Evolutionary conservation across 2,329 filamentous ascomycete genomes (phyloP).

Genomic region (Diaporthe amygdali): DNA sequence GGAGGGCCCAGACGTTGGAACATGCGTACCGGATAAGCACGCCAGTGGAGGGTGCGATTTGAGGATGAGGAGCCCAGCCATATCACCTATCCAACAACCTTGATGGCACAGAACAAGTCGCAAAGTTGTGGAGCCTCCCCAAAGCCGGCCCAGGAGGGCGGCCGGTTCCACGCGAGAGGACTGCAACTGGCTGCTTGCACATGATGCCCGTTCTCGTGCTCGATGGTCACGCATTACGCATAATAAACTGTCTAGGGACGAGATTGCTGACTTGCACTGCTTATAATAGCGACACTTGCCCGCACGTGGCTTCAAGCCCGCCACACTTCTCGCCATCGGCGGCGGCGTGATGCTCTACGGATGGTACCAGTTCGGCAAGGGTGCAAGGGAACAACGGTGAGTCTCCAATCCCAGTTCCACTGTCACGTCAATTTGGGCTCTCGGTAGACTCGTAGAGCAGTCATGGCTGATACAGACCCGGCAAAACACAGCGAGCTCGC

Average conservation of each 20-base stretch:
- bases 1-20: background rate
- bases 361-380: conserved; percentile 84
- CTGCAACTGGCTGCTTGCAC: background rate
- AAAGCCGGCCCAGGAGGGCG: background rate
- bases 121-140: background rate
- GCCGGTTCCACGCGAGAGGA: background rate
- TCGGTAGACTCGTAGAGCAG: background rate
- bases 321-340: conserved; percentile 77
- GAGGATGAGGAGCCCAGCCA: background rate
- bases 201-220: too few relatives aligned
- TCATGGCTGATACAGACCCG: conserved; percentile 8
- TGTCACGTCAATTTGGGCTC: conserved; percentile 7
- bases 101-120: background rate
- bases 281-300: conserved; percentile 81
- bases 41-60: background rate
- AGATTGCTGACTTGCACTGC: background rate
- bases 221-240: background rate
- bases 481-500: conserved; percentile 76
- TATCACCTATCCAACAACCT: background rate
- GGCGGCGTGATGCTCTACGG: conserved; percentile 85
- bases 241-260: background rate
- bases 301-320: conserved; percentile 85
- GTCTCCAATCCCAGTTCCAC: conserved; percentile 36
- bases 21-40: background rate
- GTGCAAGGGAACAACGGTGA: conserved; percentile 91